Evolutionary conservation across 768 basidiomycete species (phyloP).

Genomic region (Fomitopsis pulvina): DNA sequence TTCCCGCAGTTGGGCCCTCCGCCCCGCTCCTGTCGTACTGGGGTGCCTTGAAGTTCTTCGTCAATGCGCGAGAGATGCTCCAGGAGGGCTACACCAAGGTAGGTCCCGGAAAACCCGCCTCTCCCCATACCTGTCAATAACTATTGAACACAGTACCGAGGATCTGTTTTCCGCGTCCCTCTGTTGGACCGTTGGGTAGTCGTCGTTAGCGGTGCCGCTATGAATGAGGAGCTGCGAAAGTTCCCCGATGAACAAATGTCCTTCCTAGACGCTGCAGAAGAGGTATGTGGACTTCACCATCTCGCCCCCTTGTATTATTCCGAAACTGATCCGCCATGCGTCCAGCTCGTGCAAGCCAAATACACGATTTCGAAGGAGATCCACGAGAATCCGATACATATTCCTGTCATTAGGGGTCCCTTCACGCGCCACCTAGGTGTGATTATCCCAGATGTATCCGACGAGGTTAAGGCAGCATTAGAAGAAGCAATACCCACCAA

Average conservation of each 20-base stretch:
- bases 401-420: conserved; percentile 14
- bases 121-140: not conserved
- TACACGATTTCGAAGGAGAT: conserved; percentile 27
- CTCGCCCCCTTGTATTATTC: not conserved
- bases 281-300: conserved; percentile 22
- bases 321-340: not conserved
- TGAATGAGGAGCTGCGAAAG: conserved; percentile 44
- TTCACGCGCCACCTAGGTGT: conserved; percentile 12
- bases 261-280: conserved; percentile 30
- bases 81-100: conserved; percentile 28
- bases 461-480: conserved; percentile 11
- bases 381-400: conserved; percentile 10
- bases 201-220: conserved; percentile 32
- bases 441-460: conserved; percentile 11
- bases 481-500: conserved; percentile 9
- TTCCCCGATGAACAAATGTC: conserved; percentile 40
- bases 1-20: conserved; percentile 25
- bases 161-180: conserved; percentile 34
- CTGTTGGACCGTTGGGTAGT: conserved; percentile 39
- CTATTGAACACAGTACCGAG: conserved; percentile 8
- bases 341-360: conserved; percentile 24
- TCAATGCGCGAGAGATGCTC: conserved; percentile 17
- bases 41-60: conserved; percentile 13
- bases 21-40: conserved; percentile 23
- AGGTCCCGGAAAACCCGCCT: not conserved